These are phyloP conservation scores for Scheffersomyces stambukii DNA, from an alignment of 1,139 yeast genomes.

Conservation along the genomic window DNA sequence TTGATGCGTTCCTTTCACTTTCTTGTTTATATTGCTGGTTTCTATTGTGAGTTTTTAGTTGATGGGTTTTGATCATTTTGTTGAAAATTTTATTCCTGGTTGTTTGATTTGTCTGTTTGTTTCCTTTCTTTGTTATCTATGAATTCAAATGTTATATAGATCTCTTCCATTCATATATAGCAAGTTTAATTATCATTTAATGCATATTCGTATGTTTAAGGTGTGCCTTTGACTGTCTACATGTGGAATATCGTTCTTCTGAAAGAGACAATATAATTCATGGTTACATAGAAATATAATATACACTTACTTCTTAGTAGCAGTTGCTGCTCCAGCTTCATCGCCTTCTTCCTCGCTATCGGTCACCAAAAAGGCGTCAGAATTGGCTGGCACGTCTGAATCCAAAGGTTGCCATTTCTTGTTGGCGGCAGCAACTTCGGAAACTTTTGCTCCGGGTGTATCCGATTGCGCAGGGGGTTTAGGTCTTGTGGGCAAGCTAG, in stretches of 20 bases:
- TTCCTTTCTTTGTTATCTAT: slow-evolving; percentile 1
- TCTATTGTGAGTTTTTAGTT: slow-evolving; percentile 1
- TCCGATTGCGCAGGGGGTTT: slow-evolving; percentile 8
- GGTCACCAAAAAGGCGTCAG: slow-evolving; percentile 73
- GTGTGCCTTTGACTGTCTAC: too few species aligned
- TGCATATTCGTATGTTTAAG: too few species aligned
- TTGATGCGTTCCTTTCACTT: neutral
- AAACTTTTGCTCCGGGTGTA: slow-evolving; percentile 11
- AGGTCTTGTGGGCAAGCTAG: slow-evolving; percentile 33
- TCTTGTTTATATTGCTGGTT: slow-evolving; percentile 1
- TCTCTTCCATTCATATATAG: slow-evolving; percentile 1
- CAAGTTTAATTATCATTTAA: slow-evolving; percentile 1
- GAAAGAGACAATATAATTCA: slow-evolving; percentile 1
- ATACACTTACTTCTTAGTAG: slow-evolving; percentile 6
- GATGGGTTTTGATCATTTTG: too few species aligned
- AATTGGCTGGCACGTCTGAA: slow-evolving; percentile 46
- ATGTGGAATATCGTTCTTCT: neutral
- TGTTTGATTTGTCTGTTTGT: neutral
- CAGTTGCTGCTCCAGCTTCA: slow-evolving; percentile 8
- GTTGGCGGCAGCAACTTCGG: slow-evolving; percentile 13
- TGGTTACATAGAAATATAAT: slow-evolving; percentile 1
- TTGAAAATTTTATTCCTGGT: neutral
- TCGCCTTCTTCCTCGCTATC: slow-evolving; percentile 66
- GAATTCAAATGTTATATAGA: slow-evolving; percentile 1
- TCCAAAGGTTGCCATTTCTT: slow-evolving; percentile 62